Evolutionary conservation across 1,139 yeast genomes (phyloP), one percentile per base, ranked within the genome.

Genomic region (Wickerhamomyces sp.): DNA sequence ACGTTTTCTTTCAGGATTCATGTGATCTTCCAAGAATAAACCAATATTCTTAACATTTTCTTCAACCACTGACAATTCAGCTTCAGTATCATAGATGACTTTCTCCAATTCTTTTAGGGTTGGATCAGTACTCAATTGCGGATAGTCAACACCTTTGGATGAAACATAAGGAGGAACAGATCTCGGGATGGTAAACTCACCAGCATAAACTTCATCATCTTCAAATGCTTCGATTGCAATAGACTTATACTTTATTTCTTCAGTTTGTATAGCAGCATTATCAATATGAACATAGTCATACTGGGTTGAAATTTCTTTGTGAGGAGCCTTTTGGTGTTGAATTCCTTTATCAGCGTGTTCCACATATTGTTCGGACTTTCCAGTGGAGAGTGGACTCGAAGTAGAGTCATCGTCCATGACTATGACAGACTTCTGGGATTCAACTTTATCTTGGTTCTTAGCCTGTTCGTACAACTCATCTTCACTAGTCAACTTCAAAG

Each of bases 41-140:
- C 62, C 62, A 14, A 72, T 42, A 6, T 59, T 57, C 4, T 41
- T 27, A 10, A 66, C 46, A 47, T 75, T 75, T 42, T 57, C 59
- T 8, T 55, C 53, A 27, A 75, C 44, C 2, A 69, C 64, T n/a
- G 55, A 53, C 15, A 75, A 51, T 45, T 73, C 73, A 7, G 75
- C 71, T 6, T 66, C 66, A 1, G 71, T 63, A 37, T 66, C 66
- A 43, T 70, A 68, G 34, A 65, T 58, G 2, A 73, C 59, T 43
- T 56, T 64, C 41, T 71, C 73, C 48, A 74, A 61, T 41, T 68
- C 62, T 15, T 51, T 52, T 27, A 60, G 50, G 10, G 64, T 55
- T 6, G 61, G 56, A 45, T 66, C 58, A 0, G 47, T 15, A 33
- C 55, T 47, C 41, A 61, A 45, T 15, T 48, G 40, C 2, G 73